A percentile compares a stretch with the other conserved stretches of the same genome.
phyloP scores from a whole-genome alignment of 164 flowering plant genomes.

The Platanus orientalis region DNA sequence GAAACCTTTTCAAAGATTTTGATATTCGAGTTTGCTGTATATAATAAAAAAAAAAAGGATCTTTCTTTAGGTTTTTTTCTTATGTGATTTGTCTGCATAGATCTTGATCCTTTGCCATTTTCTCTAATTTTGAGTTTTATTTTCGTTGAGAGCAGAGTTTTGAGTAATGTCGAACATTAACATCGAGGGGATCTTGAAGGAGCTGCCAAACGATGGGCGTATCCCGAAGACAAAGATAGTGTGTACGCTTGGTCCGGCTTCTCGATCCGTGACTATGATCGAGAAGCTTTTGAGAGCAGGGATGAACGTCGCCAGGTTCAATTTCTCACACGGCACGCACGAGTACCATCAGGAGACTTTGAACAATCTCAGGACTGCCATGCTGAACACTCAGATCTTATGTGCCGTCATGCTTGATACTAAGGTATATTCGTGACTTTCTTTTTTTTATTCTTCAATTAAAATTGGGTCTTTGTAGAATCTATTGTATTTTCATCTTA shows the following conservation, averaged over 20 bases:
- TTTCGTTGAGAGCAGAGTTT: background rate
- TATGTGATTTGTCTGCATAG: too few species aligned
- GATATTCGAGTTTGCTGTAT: background rate
- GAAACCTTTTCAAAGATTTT: background rate
- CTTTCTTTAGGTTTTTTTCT: too few species aligned
- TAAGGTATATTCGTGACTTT: conserved; percentile 48
- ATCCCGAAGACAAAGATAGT: conserved; percentile 77
- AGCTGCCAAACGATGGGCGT: conserved; percentile 49
- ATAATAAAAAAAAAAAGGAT: too few species aligned
- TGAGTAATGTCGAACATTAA: conserved; percentile 53
- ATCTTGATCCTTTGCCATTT: too few species aligned
- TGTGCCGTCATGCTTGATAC: conserved; percentile 89
- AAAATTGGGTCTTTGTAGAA: too few species aligned
- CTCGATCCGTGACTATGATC: conserved; percentile 60
- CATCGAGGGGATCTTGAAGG: conserved; percentile 70
- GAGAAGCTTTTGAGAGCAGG: conserved; percentile 79
- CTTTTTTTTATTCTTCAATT: too few species aligned
- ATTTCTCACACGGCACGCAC: conserved; percentile 78
- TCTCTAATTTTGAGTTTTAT: background rate
- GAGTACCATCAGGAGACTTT: conserved; percentile 81
- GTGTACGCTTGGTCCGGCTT: conserved; percentile 77
- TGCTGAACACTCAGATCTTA: conserved; percentile 65
- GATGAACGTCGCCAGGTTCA: conserved; percentile 82
- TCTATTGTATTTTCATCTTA: too few species aligned
- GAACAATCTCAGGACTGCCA: conserved; percentile 59